Conservation (phyloP, 257 asterid species). For the Forsythia viridissima region DNA sequence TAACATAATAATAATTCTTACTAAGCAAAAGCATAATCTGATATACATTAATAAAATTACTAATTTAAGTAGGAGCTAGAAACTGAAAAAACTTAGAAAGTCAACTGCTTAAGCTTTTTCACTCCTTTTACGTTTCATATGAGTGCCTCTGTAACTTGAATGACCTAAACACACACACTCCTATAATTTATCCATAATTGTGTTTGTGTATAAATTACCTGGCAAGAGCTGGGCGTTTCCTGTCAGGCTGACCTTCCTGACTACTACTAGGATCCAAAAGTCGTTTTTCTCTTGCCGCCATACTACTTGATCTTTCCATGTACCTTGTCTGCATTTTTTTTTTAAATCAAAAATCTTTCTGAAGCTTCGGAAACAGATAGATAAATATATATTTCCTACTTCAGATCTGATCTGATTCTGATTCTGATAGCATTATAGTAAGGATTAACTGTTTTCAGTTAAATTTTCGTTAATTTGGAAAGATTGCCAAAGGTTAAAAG, state of each 20-base stretch:
- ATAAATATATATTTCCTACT: slow-evolving; percentile 1
- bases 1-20: too few relatives aligned
- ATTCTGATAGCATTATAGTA: slow-evolving; percentile 16
- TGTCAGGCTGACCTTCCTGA: slow-evolving; percentile 80
- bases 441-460: slow-evolving; percentile 9
- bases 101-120: slow-evolving; percentile 29
- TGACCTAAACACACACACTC: background rate
- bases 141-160: background rate
- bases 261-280: slow-evolving; percentile 57
- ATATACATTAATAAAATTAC: background rate
- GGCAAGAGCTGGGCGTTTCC: slow-evolving; percentile 97
- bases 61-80: slow-evolving; percentile 6
- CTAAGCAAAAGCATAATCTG: background rate
- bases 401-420: slow-evolving; percentile 57
- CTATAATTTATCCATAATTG: background rate
- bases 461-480: slow-evolving; percentile 25
- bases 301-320: slow-evolving; percentile 53
- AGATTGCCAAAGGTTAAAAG: slow-evolving; percentile 40
- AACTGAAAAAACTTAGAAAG: slow-evolving; percentile 25
- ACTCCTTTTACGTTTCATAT: slow-evolving; percentile 9
- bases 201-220: slow-evolving; percentile 44
- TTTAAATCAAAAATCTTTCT: background rate
- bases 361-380: slow-evolving; percentile 18
- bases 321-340: slow-evolving; percentile 61
- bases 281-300: slow-evolving; percentile 85